A percentile compares a stretch with the other conserved stretches of the same genome.
Evolutionary conservation across 2,329 filamentous ascomycete genomes (phyloP).

Genomic region (Graphilbum fragrans): DNA sequence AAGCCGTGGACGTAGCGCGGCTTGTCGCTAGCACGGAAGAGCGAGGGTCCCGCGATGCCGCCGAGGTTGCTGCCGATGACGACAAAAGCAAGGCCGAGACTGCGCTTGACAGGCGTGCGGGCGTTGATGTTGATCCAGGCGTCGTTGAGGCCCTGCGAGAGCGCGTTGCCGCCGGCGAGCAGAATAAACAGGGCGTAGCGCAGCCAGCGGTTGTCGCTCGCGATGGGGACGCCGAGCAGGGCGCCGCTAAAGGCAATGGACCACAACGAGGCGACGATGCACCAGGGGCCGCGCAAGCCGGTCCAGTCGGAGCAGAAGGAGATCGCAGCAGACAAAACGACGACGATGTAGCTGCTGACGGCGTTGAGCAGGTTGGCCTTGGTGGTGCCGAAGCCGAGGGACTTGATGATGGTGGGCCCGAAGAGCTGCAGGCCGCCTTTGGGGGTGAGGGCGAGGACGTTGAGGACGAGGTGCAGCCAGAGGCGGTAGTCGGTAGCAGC

Average conservation of each 20-base stretch:
- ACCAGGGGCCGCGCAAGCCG: not conserved
- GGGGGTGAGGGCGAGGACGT: too few relatives aligned
- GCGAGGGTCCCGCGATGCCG: not conserved
- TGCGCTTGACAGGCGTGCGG: not conserved
- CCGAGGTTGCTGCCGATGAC: slow-evolving; percentile 1
- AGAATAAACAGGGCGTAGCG: not conserved
- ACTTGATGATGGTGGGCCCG: too few relatives aligned
- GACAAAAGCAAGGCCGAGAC: not conserved
- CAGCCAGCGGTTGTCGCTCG: not conserved
- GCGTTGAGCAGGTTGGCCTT: too few relatives aligned
- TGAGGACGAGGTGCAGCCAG: too few relatives aligned
- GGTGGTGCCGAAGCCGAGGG: too few relatives aligned
- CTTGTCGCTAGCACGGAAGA: not conserved
- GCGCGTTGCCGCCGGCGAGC: not conserved
- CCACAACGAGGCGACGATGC: slow-evolving; percentile 1
- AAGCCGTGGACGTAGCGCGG: too few relatives aligned
- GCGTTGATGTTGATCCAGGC: slow-evolving; percentile 2
- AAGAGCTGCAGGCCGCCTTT: too few relatives aligned
- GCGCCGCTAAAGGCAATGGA: not conserved
- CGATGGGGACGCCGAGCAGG: not conserved
- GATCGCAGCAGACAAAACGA: not conserved
- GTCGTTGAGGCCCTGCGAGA: not conserved
- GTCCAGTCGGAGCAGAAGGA: not conserved
- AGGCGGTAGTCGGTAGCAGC: too few relatives aligned
- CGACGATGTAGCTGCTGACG: too few relatives aligned